Conservation (phyloP, 257 asterid genomes). For the Nicotiana attenuata region DNA sequence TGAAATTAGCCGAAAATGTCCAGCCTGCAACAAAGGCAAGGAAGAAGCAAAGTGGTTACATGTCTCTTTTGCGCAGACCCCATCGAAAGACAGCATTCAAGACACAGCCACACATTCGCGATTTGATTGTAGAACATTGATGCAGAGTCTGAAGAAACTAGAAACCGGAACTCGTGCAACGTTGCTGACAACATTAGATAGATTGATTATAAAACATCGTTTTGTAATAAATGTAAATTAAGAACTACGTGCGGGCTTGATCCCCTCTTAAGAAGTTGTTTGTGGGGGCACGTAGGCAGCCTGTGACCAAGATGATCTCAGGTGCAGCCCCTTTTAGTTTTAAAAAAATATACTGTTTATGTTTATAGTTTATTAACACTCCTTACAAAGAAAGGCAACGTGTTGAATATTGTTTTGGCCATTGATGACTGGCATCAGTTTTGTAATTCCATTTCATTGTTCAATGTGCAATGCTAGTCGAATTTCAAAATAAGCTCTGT, state of each 20-base stretch:
- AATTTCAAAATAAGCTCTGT: neutral
- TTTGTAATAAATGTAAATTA: no score
- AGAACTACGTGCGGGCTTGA: neutral
- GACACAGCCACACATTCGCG: no score
- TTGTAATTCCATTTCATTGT: neutral
- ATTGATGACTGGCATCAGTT: neutral
- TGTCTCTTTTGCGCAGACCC: no score
- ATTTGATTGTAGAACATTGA: no score
- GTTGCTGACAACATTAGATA: neutral
- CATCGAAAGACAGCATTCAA: no score
- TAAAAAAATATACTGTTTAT: neutral
- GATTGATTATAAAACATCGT: no score
- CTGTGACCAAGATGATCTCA: no score
- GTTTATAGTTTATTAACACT: neutral
- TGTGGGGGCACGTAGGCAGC: no score
- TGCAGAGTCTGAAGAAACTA: no score
- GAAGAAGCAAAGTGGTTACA: no score
- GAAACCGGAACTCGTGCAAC: neutral
- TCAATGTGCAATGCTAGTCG: neutral
- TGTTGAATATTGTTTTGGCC: neutral
- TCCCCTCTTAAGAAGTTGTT: neutral
- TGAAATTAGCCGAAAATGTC: neutral
- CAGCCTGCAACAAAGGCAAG: no score
- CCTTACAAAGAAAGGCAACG: neutral
- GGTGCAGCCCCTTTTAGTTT: neutral